phyloP scores from a whole-genome alignment of 2,329 filamentous ascomycete species.

The Coniochaeta pulveracea region DNA sequence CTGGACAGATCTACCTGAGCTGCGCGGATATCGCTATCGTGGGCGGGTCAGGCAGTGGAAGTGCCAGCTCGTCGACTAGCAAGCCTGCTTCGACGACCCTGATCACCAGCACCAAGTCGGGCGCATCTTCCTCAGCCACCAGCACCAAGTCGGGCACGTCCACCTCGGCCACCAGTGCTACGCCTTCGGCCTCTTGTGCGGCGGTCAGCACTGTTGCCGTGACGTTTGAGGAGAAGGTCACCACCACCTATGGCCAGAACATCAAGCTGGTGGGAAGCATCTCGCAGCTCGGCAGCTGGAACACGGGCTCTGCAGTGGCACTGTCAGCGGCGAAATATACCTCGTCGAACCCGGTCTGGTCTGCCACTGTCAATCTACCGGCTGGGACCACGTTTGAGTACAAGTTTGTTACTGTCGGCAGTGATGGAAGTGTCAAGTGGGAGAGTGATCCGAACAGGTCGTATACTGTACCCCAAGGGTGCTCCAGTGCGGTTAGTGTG shows the following conservation, averaged over 20 bases:
- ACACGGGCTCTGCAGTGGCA: constrained; percentile 29
- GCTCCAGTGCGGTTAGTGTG: constrained; percentile 11
- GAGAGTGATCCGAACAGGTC: constrained; percentile 39
- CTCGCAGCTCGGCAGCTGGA: constrained; percentile 39
- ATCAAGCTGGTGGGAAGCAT: constrained; percentile 34
- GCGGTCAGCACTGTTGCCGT: constrained; percentile 23
- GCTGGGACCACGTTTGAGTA: constrained; percentile 44
- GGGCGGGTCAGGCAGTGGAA: constrained; percentile 8
- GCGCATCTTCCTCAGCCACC: no score
- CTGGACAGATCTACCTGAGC: constrained; percentile 38
- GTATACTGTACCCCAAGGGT: constrained; percentile 19
- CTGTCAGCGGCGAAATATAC: constrained; percentile 44
- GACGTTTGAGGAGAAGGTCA: constrained; percentile 29
- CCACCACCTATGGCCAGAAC: constrained; percentile 34
- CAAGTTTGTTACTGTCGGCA: constrained; percentile 48
- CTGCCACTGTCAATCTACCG: constrained; percentile 33
- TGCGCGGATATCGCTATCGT: constrained; percentile 40
- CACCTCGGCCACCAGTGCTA: constrained; percentile 8
- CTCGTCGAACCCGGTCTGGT: constrained; percentile 42
- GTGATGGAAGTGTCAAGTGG: constrained; percentile 39
- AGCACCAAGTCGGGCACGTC: constrained; percentile 10
- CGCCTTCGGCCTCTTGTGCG: constrained; percentile 16
- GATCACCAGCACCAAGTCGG: constrained; percentile 10
- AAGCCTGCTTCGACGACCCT: constrained; percentile 7
- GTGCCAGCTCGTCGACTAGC: constrained; percentile 4